These are phyloP conservation scores for Ceratocystiopsis minuta DNA, from an alignment of 2,329 filamentous ascomycete genomes.

Conservation along the genomic window DNA sequence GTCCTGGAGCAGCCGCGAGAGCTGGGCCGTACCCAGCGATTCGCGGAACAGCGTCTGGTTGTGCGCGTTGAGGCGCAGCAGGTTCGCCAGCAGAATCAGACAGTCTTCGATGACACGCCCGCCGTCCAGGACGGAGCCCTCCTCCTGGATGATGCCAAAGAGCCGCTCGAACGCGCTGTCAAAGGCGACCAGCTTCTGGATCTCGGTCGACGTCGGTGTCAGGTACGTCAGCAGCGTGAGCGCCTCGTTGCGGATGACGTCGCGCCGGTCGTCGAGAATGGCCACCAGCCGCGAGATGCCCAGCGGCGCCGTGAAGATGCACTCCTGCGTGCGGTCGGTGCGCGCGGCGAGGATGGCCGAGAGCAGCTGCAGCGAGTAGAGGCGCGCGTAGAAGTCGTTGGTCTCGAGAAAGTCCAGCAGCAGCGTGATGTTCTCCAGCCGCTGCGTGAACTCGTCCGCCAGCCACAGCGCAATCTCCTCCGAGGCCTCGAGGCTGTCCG, in stretches of 20 bases:
- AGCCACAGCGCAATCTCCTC: slow-evolving; percentile 94
- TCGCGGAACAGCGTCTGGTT: slow-evolving; percentile 93
- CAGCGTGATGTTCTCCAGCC: slow-evolving; percentile 88
- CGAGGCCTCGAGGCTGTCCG: slow-evolving; percentile 70
- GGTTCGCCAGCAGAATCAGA: slow-evolving; percentile 73
- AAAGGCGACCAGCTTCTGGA: slow-evolving; percentile 91
- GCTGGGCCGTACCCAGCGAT: slow-evolving; percentile 59
- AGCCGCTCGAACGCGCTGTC: slow-evolving; percentile 82
- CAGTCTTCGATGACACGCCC: slow-evolving; percentile 85
- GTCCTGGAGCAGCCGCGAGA: slow-evolving; percentile 49
- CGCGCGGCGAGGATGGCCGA: slow-evolving; percentile 70
- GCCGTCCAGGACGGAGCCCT: slow-evolving; percentile 68
- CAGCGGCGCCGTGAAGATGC: slow-evolving; percentile 72
- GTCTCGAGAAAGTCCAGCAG: slow-evolving; percentile 79
- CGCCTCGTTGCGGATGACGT: slow-evolving; percentile 76
- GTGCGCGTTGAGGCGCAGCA: slow-evolving; percentile 69
- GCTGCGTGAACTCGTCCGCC: slow-evolving; percentile 93
- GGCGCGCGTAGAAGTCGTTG: slow-evolving; percentile 71
- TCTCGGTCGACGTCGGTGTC: slow-evolving; percentile 68
- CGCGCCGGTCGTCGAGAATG: slow-evolving; percentile 66
- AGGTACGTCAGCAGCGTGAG: slow-evolving; percentile 75
- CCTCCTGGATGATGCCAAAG: slow-evolving; percentile 63
- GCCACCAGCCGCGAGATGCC: slow-evolving; percentile 76
- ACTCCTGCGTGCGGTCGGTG: slow-evolving; percentile 85
- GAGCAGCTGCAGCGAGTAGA: slow-evolving; percentile 82